These are phyloP conservation scores for Adansonia grandidieri DNA, from an alignment of 441 rosid genomes.

Conservation along the genomic window DNA sequence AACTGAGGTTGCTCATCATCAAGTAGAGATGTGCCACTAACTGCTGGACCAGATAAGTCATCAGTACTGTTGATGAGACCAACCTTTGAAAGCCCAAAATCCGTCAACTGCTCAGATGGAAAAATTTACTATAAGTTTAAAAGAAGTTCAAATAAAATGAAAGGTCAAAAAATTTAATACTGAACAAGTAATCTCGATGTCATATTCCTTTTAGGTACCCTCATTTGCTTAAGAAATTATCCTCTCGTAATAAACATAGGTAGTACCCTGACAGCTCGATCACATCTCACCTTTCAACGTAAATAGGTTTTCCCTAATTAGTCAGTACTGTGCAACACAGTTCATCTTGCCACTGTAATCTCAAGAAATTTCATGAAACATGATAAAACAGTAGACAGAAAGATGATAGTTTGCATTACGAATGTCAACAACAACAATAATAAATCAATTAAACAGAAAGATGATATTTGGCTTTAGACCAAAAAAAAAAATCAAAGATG, in stretches of 20 bases:
- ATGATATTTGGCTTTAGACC: background rate
- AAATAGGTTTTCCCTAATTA: background rate
- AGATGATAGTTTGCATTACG: background rate
- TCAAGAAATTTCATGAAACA: conserved; percentile 11
- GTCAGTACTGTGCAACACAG: background rate
- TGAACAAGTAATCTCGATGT: background rate
- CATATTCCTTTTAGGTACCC: background rate
- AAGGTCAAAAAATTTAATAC: background rate
- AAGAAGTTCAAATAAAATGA: conserved; percentile 2
- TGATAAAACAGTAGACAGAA: background rate
- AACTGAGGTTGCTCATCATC: conserved; percentile 76
- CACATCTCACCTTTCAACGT: background rate
- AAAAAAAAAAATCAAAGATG: background rate
- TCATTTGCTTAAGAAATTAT: conserved; percentile 18
- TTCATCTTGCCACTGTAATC: background rate
- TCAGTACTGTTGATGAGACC: conserved; percentile 99
- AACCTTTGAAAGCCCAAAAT: conserved; percentile 98
- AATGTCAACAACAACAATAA: background rate
- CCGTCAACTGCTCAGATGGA: conserved; percentile 79
- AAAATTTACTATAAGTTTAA: conserved; percentile 28
- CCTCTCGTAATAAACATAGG: background rate
- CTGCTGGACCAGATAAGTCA: conserved; percentile 95
- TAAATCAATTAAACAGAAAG: background rate
- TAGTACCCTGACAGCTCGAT: background rate
- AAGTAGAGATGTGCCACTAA: conserved; percentile 83